Conservation (phyloP, 305 asterid species). For the Solanum hybrid region DNA sequence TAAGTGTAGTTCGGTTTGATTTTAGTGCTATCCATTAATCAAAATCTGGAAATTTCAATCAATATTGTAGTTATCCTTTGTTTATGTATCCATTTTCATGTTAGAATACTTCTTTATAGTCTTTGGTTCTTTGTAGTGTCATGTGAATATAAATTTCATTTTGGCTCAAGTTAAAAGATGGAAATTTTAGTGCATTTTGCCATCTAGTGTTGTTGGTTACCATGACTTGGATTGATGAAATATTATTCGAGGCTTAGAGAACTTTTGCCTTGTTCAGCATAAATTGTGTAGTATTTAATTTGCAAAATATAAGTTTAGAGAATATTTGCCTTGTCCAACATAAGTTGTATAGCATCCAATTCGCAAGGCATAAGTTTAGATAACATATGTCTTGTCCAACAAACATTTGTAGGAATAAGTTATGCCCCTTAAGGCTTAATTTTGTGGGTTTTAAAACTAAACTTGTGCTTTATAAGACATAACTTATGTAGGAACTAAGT, state of each 20-base stretch:
- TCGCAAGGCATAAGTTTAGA: not conserved
- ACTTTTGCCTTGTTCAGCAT: not conserved
- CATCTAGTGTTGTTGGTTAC: too few relatives aligned
- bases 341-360: not conserved
- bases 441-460: not conserved
- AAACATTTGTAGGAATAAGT: not conserved
- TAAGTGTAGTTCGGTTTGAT: too few relatives aligned
- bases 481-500: not conserved
- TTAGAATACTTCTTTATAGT: too few relatives aligned
- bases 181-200: too few relatives aligned
- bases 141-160: too few relatives aligned
- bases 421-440: not conserved
- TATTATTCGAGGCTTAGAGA: not conserved
- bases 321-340: not conserved
- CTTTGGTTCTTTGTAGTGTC: too few relatives aligned
- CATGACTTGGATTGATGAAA: too few relatives aligned
- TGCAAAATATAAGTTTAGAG: not conserved
- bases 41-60: too few relatives aligned
- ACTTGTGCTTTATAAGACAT: not conserved
- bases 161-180: too few relatives aligned
- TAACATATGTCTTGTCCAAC: not conserved
- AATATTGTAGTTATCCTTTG: too few relatives aligned
- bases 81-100: too few relatives aligned
- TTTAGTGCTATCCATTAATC: too few relatives aligned
- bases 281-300: not conserved